Base-by-base conservation (phyloP, 192 early-diverging fungal species). In the Glomus cerebriforme region DNA sequence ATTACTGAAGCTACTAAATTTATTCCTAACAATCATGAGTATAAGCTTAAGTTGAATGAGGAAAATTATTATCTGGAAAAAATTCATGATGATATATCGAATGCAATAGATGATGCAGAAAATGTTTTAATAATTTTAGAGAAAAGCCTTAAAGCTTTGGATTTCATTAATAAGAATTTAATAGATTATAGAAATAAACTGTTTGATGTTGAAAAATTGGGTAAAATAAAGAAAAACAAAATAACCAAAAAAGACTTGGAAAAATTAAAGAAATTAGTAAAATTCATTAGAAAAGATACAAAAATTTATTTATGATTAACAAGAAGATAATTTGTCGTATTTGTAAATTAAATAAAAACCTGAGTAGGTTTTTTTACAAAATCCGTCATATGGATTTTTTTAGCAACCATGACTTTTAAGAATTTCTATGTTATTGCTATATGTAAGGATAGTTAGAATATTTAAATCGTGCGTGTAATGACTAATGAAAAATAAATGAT, bases 131-230 rank as follows among this genome's bases (percentile, higher is more conserved):
- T 10, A 1, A 7, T 34, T 9, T 22, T 73, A 31, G 12, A 73
- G 13, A 73, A 49, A 31, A 15, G 39, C 7, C 26, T 10, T 58
- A 13, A 32, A 49, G 31, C n/a, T 3, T 54, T 73, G 8, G 45
- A 73, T 58, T 27, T 26, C 27, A 49, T 73, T 5, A 47, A 27
- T 54, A 73, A 49, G 39, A 47, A 58, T 15, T 73, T 73, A 32
- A 29, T n/a, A 2, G 27, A 29, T 58, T 73, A 73, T 73, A 58
- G 17, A n/a, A 73, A 54, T 73, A 73, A 49, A 31, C n/a, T 73
- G 5, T 7, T 27, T 27, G 47, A 73, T 47, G 24, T 73, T 58
- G 27, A 58, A 31, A 13, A 73, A 32, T 31, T 73, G 12, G 71
- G 27, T 29, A 45, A 35, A 39, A 39, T 37, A 32, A 54, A 54